Conservation (phyloP, 805 yeast species). For the Naumovozyma dairenensis region DNA sequence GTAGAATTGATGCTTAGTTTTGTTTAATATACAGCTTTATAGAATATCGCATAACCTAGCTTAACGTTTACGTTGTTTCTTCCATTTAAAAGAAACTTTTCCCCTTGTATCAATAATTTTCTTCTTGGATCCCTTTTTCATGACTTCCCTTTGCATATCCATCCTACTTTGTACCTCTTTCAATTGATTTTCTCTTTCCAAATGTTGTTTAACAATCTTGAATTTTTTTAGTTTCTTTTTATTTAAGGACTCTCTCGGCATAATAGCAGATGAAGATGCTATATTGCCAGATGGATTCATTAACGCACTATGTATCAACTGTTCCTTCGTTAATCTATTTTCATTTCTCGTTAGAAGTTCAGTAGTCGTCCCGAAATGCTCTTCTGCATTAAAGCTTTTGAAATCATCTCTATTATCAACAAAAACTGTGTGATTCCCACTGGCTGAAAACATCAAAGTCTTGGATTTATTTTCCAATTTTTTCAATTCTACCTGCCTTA, state of each 20-base stretch:
- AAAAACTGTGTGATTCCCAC: conserved; percentile 76
- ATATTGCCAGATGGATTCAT: conserved; percentile 8
- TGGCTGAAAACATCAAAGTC: conserved; percentile 40
- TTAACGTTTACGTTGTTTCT: conserved; percentile 55
- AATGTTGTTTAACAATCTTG: conserved; percentile 48
- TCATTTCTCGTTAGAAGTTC: conserved; percentile 53
- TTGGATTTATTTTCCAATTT: conserved; percentile 47
- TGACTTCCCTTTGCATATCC: conserved; percentile 72
- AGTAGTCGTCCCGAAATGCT: conserved; percentile 61
- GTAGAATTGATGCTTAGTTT: no score
- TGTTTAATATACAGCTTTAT: neutral
- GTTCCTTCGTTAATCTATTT: conserved; percentile 58
- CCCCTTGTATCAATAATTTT: conserved; percentile 63
- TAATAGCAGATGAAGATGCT: conserved; percentile 18
- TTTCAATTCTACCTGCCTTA: conserved; percentile 57
- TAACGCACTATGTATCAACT: conserved; percentile 37
- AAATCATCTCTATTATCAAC: conserved; percentile 55
- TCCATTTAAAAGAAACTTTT: conserved; percentile 71
- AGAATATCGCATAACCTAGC: no score
- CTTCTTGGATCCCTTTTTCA: conserved; percentile 84
- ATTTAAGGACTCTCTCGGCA: conserved; percentile 33
- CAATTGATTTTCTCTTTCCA: conserved; percentile 63
- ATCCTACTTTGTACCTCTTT: conserved; percentile 58
- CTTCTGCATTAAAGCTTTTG: conserved; percentile 50
- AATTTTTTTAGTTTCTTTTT: conserved; percentile 52